These are phyloP conservation scores for Sclerotinia trifoliorum DNA, from an alignment of 2,329 filamentous ascomycete species.

Conservation along the genomic window DNA sequence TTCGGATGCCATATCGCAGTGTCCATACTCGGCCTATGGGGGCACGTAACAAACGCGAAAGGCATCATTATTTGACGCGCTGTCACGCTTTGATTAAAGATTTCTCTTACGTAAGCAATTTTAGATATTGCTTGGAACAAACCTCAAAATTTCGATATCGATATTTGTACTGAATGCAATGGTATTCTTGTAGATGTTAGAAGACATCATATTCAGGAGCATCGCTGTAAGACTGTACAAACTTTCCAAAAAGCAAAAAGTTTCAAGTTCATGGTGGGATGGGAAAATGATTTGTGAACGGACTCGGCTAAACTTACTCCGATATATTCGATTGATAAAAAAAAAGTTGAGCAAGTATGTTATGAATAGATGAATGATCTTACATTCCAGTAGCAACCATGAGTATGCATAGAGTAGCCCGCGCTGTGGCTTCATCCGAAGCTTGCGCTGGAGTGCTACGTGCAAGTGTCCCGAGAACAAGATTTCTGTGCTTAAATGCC, in stretches of 20 bases:
- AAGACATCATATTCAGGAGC: not conserved
- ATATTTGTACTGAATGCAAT: not conserved
- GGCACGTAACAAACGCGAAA: constrained; percentile 6
- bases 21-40: not conserved
- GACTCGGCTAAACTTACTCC: constrained; percentile 21
- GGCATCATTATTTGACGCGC: constrained; percentile 8
- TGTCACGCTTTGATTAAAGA: constrained; percentile 12
- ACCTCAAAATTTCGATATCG: not conserved
- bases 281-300: constrained; percentile 1
- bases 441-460: constrained; percentile 30
- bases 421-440: constrained; percentile 35
- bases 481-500: constrained; percentile 38
- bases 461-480: constrained; percentile 31
- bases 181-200: not conserved
- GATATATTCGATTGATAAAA: constrained; percentile 17
- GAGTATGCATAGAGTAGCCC: constrained; percentile 37
- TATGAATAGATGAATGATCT: constrained; percentile 14
- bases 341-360: constrained; percentile 27
- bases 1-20: constrained; percentile 18
- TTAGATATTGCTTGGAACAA: not conserved
- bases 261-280: not conserved
- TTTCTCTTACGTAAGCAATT: constrained; percentile 4
- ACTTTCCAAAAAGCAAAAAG: not conserved
- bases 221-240: not conserved
- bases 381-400: constrained; percentile 26